Conservation (phyloP, 1,284 basidiomycete species). For the Volvariella surrecta region DNA sequence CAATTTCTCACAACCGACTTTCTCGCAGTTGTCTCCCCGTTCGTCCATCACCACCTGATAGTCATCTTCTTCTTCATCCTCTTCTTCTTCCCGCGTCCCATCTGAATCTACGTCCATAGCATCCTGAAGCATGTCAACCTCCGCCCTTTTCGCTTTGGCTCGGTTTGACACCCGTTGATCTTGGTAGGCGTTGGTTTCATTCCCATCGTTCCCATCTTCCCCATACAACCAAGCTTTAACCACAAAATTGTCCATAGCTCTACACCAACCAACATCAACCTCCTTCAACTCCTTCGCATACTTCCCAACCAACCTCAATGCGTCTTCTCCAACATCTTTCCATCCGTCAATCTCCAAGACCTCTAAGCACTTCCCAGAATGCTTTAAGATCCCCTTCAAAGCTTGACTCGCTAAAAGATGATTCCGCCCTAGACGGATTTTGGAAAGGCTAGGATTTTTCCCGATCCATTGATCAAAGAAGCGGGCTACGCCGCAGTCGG, state of each 20-base stretch:
- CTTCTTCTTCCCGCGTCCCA: too few relatives aligned
- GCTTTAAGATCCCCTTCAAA: constrained; percentile 57
- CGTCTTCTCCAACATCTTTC: constrained; percentile 52
- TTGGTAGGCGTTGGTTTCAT: constrained; percentile 6
- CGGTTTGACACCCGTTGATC: too few relatives aligned
- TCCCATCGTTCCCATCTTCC: constrained; percentile 18
- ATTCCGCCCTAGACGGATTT: constrained; percentile 58
- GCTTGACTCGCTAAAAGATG: constrained; percentile 47
- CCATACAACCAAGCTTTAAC: constrained; percentile 65
- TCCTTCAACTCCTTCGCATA: constrained; percentile 40
- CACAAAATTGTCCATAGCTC: constrained; percentile 78
- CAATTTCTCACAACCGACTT: constrained; percentile 32
- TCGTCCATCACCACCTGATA: too few relatives aligned
- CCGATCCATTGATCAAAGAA: constrained; percentile 51
- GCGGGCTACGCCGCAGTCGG: constrained; percentile 56
- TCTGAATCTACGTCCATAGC: too few relatives aligned
- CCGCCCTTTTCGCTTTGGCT: too few relatives aligned
- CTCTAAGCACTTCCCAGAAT: constrained; percentile 60
- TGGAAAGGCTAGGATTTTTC: constrained; percentile 31
- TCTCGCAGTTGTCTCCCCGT: background rate
- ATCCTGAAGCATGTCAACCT: too few relatives aligned
- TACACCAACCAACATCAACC: constrained; percentile 85
- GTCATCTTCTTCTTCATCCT: constrained; percentile 16
- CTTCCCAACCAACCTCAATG: constrained; percentile 45
- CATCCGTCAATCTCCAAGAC: constrained; percentile 73